Base-by-base conservation (phyloP, 2,329 filamentous ascomycete species). In the Aspergillus eucalypticola region DNA sequence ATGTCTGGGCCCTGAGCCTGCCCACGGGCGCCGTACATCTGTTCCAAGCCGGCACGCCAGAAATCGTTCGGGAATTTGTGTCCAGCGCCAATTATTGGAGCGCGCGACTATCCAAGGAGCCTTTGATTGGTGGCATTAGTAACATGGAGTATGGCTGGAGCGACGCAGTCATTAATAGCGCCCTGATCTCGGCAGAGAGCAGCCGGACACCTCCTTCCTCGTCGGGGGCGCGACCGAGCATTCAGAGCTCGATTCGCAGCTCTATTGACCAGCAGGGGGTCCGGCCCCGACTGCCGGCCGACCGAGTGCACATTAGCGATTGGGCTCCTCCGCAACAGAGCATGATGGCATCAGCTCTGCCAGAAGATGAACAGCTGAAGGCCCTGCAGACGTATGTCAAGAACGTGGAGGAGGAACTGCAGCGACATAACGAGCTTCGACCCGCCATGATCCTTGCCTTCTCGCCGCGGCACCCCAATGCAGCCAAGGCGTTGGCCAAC, bases 61-160 rank as follows among this genome's bases (percentile, higher is more conserved):
- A 99, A 69, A 96, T 98, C 69, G 90, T 93, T 68, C 90, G 90
- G 67, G 95, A 99, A 74, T 99, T 97, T 70, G 93, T 98, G 55
- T 89, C 87, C 17, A 96, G 93, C 1, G 92, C 91, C 69, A 99
- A 99, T 77, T 99, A 98, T 78, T 99, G 95, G 95, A 95, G 92
- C 71, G 94, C 95, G 2, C 86, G 95, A 54, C 83, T 98, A 32
- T 96, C 92, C 71, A 97, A 96, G 63, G 92, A 98, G 72, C 95
- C 95, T 2, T 81, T 99, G 32, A 86, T 94, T 35, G 95, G 95
- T 59, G 94, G 93, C 59, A 90, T 99, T 67, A 96, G 91, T 77
- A 99, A 97, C 74, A 90, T 98, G 67, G 95, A 99, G 75, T 98
- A 97, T 71, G 95, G 95, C 56, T 99, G 95, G 95, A 91, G 92